Conservation (phyloP, 352 stramenopile species). For the Globisporangium carolinianum region DNA sequence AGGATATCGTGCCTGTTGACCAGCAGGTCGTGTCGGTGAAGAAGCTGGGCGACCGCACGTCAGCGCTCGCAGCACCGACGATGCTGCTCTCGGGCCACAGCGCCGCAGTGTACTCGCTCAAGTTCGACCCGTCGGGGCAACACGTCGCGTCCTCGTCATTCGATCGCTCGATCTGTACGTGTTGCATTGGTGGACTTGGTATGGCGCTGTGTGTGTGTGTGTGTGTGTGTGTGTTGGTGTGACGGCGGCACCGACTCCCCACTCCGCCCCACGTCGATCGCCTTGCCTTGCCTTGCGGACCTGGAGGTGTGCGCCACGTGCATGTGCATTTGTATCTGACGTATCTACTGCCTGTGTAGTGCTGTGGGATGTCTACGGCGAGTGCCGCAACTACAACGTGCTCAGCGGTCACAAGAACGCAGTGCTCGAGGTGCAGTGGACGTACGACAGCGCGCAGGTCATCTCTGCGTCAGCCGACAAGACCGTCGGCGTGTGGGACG, state of each 20-base stretch:
- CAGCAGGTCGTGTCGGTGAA: constrained; percentile 46
- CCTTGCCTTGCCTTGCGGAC: too few relatives aligned
- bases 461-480: constrained; percentile 92
- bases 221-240: too few relatives aligned
- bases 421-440: constrained; percentile 91
- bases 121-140: constrained; percentile 70
- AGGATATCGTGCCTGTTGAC: constrained; percentile 71
- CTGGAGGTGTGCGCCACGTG: neutral
- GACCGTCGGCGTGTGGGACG: constrained; percentile 84
- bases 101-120: constrained; percentile 70
- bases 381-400: constrained; percentile 93
- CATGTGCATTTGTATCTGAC: neutral
- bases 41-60: constrained; percentile 52
- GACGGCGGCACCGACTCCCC: too few relatives aligned
- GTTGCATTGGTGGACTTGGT: too few relatives aligned
- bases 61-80: constrained; percentile 53
- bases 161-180: constrained; percentile 53
- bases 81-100: constrained; percentile 78
- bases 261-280: too few relatives aligned
- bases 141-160: constrained; percentile 68
- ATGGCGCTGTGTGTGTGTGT: too few relatives aligned
- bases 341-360: constrained; percentile 25
- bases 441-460: constrained; percentile 80
- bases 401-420: constrained; percentile 94
- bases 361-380: constrained; percentile 87